phyloP scores from a whole-genome alignment of 176 grass and related monocot genomes.

The Eragrostis curvula region DNA sequence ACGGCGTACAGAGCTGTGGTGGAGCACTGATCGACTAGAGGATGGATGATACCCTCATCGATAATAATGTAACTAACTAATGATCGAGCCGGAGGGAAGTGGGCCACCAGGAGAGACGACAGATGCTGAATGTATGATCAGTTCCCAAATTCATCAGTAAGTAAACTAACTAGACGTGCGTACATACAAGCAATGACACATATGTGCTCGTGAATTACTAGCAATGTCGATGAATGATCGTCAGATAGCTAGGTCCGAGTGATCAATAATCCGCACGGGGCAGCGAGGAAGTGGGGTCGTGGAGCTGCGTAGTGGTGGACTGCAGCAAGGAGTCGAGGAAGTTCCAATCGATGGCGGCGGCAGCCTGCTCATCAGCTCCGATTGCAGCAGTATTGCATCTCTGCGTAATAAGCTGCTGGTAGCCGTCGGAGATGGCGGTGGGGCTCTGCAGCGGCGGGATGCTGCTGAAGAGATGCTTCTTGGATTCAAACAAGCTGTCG shows the following conservation, averaged over 20 bases:
- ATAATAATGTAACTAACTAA: too few species aligned
- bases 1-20: too few species aligned
- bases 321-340: slow-evolving; percentile 66
- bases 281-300: slow-evolving; percentile 40
- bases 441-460: slow-evolving; percentile 53
- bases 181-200: neutral
- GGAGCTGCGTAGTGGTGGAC: slow-evolving; percentile 28
- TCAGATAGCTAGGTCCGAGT: neutral
- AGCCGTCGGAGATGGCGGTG: neutral
- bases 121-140: too few species aligned
- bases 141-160: too few species aligned
- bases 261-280: neutral
- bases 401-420: neutral
- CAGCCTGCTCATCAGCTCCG: neutral
- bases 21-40: too few species aligned
- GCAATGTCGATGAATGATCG: neutral
- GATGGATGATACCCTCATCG: too few species aligned
- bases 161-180: neutral
- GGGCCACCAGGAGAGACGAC: too few species aligned
- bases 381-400: neutral
- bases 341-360: slow-evolving; percentile 55
- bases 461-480: slow-evolving; percentile 30
- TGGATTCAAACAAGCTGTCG: slow-evolving; percentile 31
- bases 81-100: too few species aligned
- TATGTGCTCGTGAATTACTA: too few species aligned